A percentile compares a stretch with the other conserved stretches of the same genome.
These are phyloP conservation scores for Fusarium camptoceras DNA, from an alignment of 2,329 filamentous ascomycete species.

Conservation along the genomic window DNA sequence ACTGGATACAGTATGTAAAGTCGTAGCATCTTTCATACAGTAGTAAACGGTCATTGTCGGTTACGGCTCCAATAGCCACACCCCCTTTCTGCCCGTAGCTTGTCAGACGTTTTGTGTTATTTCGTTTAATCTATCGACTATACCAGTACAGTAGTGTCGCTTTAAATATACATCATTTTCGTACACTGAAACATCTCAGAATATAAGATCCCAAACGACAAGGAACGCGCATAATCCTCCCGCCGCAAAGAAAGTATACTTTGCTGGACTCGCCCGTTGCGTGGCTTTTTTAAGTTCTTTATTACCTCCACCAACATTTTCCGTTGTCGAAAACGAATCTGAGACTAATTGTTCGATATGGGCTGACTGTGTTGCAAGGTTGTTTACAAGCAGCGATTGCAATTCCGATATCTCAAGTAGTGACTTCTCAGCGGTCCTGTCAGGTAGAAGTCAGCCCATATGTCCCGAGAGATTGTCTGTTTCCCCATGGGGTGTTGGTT, in stretches of 20 bases:
- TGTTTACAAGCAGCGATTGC: constrained; percentile 87
- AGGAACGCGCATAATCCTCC: constrained; percentile 79
- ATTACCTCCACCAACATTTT: constrained; percentile 91
- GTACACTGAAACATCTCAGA: constrained; percentile 44
- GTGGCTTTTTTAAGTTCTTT: constrained; percentile 88
- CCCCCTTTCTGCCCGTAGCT: neutral
- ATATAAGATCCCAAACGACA: constrained; percentile 81
- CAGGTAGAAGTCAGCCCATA: constrained; percentile 31
- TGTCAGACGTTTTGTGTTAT: neutral
- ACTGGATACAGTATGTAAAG: neutral
- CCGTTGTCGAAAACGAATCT: constrained; percentile 83
- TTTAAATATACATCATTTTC: constrained; percentile 5
- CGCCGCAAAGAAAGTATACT: constrained; percentile 84
- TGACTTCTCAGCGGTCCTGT: constrained; percentile 86
- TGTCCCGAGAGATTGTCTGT: neutral
- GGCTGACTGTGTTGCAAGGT: constrained; percentile 86
- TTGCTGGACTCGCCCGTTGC: constrained; percentile 76
- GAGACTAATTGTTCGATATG: constrained; percentile 89
- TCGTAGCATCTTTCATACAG: neutral
- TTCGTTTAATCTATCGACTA: neutral
- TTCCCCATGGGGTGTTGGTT: constrained; percentile 15
- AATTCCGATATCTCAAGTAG: constrained; percentile 92
- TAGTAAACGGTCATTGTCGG: neutral
- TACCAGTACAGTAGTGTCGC: neutral
- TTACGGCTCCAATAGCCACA: constrained; percentile 7